Conservation (phyloP, 1,284 basidiomycete species). For the Moesziomyces globuligerus region DNA sequence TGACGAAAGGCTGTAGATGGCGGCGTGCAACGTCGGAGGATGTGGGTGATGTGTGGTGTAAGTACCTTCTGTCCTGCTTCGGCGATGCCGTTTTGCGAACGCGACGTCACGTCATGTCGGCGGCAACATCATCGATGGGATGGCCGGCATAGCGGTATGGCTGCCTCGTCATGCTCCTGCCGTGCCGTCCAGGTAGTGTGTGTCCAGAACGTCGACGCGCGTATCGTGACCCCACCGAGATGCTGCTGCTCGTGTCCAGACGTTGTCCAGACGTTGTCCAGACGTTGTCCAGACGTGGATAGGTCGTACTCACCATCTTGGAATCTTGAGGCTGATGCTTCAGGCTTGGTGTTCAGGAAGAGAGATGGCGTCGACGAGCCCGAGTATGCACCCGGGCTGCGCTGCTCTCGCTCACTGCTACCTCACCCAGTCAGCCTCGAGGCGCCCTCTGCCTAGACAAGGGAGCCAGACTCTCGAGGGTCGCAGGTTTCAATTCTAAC, state of each 20-base stretch:
- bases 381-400: constrained; percentile 15
- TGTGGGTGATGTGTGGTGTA: constrained; percentile 1
- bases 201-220: no score
- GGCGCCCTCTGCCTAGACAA: no score
- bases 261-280: no score
- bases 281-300: constrained; percentile 11
- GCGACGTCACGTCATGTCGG: no score
- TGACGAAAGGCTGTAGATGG: constrained; percentile 70
- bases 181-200: no score
- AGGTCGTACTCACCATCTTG: constrained; percentile 46
- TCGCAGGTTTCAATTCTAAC: no score
- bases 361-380: constrained; percentile 20
- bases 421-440: no score
- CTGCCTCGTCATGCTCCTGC: no score
- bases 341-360: constrained; percentile 51
- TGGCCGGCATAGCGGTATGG: no score
- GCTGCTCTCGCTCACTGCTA: background rate
- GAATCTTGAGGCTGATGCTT: constrained; percentile 51
- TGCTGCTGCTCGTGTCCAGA: no score
- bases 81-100: background rate
- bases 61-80: constrained; percentile 4
- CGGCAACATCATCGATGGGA: no score
- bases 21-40: background rate
- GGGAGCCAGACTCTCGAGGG: no score
- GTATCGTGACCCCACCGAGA: constrained; percentile 7